A percentile compares a stretch with the other conserved stretches of the same genome.
Conservation (phyloP, 2,329 filamentous ascomycete genomes). For the Septoria linicola region DNA sequence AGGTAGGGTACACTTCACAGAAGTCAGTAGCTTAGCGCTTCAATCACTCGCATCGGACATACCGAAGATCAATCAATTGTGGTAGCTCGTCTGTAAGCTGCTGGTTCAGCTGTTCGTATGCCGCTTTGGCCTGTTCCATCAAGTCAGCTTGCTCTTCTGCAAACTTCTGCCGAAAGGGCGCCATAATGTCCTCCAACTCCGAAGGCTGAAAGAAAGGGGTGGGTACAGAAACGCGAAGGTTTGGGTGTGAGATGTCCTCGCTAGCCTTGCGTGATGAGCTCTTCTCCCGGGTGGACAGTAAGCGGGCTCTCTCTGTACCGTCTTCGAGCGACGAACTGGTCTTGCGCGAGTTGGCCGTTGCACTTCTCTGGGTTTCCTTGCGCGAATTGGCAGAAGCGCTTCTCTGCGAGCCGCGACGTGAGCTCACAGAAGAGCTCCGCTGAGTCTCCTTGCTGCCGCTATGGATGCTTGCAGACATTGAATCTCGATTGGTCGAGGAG, state of each 20-base stretch:
- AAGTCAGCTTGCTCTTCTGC: constrained; percentile 35
- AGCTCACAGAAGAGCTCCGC: constrained; percentile 3
- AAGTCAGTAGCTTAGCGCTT: constrained; percentile 8
- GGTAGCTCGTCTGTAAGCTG: constrained; percentile 90
- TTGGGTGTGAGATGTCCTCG: not conserved
- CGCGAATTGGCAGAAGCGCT: not conserved
- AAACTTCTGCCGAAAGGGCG: constrained; percentile 32
- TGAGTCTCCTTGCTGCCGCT: constrained; percentile 1
- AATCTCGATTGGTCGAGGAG: not conserved
- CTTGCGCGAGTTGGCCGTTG: not conserved
- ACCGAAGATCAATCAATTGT: constrained; percentile 88
- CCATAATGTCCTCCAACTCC: constrained; percentile 38
- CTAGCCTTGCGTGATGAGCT: not conserved
- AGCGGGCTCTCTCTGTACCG: constrained; percentile 7
- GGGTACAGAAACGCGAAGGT: constrained; percentile 3
- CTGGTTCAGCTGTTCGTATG: constrained; percentile 96
- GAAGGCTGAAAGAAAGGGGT: constrained; percentile 37
- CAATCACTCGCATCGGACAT: constrained; percentile 6
- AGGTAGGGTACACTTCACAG: constrained; percentile 73
- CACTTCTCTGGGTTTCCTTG: constrained; percentile 1
- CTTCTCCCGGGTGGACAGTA: constrained; percentile 4
- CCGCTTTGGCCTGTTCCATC: constrained; percentile 63
- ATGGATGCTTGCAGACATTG: not conserved
- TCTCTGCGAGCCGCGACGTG: too few species aligned
- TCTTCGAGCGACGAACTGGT: not conserved